Conservation (phyloP, 177 flowering plant species). For the Vitis hybrid region DNA sequence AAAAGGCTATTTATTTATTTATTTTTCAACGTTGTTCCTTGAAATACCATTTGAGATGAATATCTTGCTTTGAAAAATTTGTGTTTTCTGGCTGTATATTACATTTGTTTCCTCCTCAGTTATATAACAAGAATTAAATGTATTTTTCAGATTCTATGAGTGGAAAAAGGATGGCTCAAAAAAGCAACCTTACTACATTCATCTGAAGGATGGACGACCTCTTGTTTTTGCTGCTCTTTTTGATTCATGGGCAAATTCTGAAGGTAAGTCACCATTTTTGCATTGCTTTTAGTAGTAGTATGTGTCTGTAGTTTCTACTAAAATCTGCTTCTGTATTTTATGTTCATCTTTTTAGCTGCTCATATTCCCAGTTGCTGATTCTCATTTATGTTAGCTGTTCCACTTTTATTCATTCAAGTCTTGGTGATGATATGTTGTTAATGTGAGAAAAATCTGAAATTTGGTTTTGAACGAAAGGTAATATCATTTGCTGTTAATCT, state of each 20-base stretch:
- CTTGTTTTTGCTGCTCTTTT: slow-evolving; percentile 92
- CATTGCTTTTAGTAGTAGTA: neutral
- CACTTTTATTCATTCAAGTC: neutral
- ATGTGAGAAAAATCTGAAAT: neutral
- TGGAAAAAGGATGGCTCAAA: slow-evolving; percentile 92
- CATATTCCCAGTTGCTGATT: neutral
- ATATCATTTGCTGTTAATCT: neutral
- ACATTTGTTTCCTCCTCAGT: neutral
- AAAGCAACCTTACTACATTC: slow-evolving; percentile 92
- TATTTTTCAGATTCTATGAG: slow-evolving; percentile 71
- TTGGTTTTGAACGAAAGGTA: neutral
- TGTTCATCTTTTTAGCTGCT: neutral
- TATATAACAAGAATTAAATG: neutral
- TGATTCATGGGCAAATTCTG: slow-evolving; percentile 77
- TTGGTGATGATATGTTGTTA: neutral
- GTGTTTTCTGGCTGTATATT: neutral
- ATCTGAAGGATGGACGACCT: slow-evolving; percentile 73
- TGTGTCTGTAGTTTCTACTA: neutral
- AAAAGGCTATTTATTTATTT: neutral
- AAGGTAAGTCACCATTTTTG: slow-evolving; percentile 46
- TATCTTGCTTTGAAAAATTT: neutral
- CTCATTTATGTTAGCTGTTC: neutral
- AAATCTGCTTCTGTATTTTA: neutral
- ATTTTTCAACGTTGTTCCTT: neutral
- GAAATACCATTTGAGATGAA: neutral